These are phyloP conservation scores for Xylaria palmicola DNA, from an alignment of 495 filamentous ascomycete genomes.

Conservation along the genomic window DNA sequence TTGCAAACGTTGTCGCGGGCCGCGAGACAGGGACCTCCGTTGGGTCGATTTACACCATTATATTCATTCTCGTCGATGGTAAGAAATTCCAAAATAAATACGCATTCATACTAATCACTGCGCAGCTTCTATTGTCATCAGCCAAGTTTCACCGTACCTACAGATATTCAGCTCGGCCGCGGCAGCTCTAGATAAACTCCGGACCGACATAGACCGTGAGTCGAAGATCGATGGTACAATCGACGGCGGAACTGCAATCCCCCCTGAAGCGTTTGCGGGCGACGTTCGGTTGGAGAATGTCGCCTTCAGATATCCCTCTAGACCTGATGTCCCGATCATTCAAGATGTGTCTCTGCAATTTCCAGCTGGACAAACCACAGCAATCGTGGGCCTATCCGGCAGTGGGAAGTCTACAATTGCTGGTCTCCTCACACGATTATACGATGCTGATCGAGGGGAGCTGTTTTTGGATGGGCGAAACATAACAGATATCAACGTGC, in stretches of 20 bases:
- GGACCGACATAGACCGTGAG: constrained; percentile 50
- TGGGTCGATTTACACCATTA: constrained; percentile 63
- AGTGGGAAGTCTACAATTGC: constrained; percentile 72
- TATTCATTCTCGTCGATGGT: constrained; percentile 66
- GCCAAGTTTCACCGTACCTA: constrained; percentile 62
- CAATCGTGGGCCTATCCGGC: constrained; percentile 67
- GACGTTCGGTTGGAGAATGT: constrained; percentile 55
- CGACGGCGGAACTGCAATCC: constrained; percentile 27
- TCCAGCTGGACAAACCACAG: constrained; percentile 58
- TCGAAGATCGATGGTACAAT: constrained; percentile 51
- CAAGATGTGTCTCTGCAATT: constrained; percentile 49
- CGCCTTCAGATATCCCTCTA: constrained; percentile 59
- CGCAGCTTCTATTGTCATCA: constrained; percentile 59
- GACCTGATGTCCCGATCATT: constrained; percentile 56
- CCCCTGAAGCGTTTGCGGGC: constrained; percentile 30
- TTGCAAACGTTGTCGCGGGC: constrained; percentile 48
- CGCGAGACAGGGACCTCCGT: constrained; percentile 43
- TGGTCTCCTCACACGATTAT: constrained; percentile 54
- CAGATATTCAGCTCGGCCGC: constrained; percentile 59
- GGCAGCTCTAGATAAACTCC: constrained; percentile 44
- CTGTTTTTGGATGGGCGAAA: constrained; percentile 55
- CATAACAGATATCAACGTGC: constrained; percentile 55
- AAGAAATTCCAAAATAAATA: constrained; percentile 19
- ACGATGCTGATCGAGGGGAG: constrained; percentile 44
- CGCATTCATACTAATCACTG: constrained; percentile 7